These are phyloP conservation scores for Takakia lepidozioides DNA, from an alignment of 225 moss, liverwort and hornwort species.

Conservation along the genomic window DNA sequence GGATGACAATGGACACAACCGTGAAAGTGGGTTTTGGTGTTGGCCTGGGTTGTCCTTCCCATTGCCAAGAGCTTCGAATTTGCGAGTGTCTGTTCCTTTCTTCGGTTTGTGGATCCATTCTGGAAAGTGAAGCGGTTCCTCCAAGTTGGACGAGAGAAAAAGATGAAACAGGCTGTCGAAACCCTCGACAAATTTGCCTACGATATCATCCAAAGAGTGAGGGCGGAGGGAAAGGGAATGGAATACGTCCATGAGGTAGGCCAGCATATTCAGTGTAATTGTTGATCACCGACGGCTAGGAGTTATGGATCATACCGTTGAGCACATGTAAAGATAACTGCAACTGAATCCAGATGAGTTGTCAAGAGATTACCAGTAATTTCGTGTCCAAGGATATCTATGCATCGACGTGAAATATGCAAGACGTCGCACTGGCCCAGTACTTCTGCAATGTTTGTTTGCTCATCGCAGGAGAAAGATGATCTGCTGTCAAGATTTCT, in stretches of 20 bases:
- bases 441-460: too few species aligned
- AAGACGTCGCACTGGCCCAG: too few species aligned
- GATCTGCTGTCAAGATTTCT: slow-evolving; percentile 45
- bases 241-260: background rate
- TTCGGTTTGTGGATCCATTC: slow-evolving; percentile 18
- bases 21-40: slow-evolving; percentile 37
- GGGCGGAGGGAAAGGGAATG: slow-evolving; percentile 22
- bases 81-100: slow-evolving; percentile 17
- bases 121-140: slow-evolving; percentile 28
- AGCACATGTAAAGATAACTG: too few species aligned
- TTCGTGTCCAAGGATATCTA: too few species aligned
- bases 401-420: too few species aligned
- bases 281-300: too few species aligned
- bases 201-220: slow-evolving; percentile 26
- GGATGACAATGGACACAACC: slow-evolving; percentile 52
- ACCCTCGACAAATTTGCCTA: slow-evolving; percentile 28
- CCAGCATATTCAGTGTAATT: too few species aligned
- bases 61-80: slow-evolving; percentile 27
- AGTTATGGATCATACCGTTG: too few species aligned
- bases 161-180: slow-evolving; percentile 11
- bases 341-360: too few species aligned
- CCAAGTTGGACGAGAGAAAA: slow-evolving; percentile 24
- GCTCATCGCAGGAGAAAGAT: slow-evolving; percentile 19
- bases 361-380: too few species aligned
- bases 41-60: slow-evolving; percentile 15